Base-by-base conservation (phyloP, 306 rosid genomes). In the Cucumis melo region DNA sequence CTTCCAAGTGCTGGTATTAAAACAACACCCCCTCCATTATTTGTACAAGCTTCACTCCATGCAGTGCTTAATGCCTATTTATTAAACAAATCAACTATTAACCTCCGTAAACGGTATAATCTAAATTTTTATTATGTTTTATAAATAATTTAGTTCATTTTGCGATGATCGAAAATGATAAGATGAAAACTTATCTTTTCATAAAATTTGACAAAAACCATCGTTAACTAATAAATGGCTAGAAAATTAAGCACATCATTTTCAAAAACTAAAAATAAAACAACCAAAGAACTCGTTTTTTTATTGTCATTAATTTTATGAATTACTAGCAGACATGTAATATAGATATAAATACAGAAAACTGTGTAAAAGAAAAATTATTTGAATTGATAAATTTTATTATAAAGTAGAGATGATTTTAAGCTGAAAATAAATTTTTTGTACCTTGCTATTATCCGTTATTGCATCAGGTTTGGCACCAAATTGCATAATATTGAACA, bases 1-100 rank as follows among this genome's bases (percentile, higher is more conserved):
- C n/a, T 38, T 17, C 88, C 86, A 6, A 4, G 19, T 2, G 32
- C 34, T 9, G 84, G 84, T 62, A 82, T 75, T 36, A 80, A 27
- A 42, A 85, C 77, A 20, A 63, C 53, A 10, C 56, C 77, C 12
- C 48, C 44, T 17, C 75, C 81, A 1, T 16, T 16, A 23, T 62
- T 23, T 55, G 19, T 55, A 73, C 88, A 82, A 24, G 84, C 88
- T 46, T 41, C 29, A n/a, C 39, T 62, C 82, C 82, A 85, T 21
- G 78, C 84, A 10, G 10, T 7, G 3, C 8, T n/a, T 29, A 85
- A 50, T 20, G 83, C 81, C 86, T 38, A 38, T 32, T 32, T 46
- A 46, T 44, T 50, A 50, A 80, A 44, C 41, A 24, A 74, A 36
- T 20, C 16, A 12, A 46, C 0, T 8, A 2, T 32, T 32, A 32